Evolutionary conservation across 495 filamentous ascomycete genomes (phyloP), one percentile per base, ranked within the genome.

Genomic region (Lineolata rhizophorae): DNA sequence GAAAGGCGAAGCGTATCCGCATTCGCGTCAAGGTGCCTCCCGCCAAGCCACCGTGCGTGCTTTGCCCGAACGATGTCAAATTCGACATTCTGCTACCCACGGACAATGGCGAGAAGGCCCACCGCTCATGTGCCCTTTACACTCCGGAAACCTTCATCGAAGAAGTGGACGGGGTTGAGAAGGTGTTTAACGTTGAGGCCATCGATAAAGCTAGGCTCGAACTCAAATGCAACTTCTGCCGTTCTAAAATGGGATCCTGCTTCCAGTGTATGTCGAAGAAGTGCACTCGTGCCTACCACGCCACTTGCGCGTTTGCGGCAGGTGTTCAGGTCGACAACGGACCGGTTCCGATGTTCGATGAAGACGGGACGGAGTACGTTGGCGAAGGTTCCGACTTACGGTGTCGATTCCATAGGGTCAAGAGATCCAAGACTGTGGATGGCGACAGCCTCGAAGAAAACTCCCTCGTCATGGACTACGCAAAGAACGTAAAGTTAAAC

Each of bases 181-280:
- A 68, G 10, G 64, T 94, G 15, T 75, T 64, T 35, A 80, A 83
- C 37, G 65, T 90, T 29, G 67, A 67, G 13, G 65, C 64, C 34
- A 82, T 95, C 46, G 67, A 79, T 41, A 91, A 87, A 52, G 83
- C 72, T 35, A 75, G 87, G 8, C 52, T 87, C 43, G 82, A 87
- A 5, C 68, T 95, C 35, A 91, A 84, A 49, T 99, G 87, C 53
- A 69, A 84, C 30, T 92, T 81, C 52, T 99, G 87, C 47, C 78
- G 82, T 21, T 85, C 80, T 29, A 87, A 82, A 47, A 81, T 75
- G 37, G 87, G 87, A 18, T 77, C 83, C 11, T 92, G 84, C 53
- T 92, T 99, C 58, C 87, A 99, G 51, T 99, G 87, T 56, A 87
- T 81, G 4, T 72, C 74, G 35, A 87, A 82, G 60, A 95, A 93